These are phyloP conservation scores for Grosmannia serpens DNA, from an alignment of 2,329 filamentous ascomycete genomes.

Conservation along the genomic window DNA sequence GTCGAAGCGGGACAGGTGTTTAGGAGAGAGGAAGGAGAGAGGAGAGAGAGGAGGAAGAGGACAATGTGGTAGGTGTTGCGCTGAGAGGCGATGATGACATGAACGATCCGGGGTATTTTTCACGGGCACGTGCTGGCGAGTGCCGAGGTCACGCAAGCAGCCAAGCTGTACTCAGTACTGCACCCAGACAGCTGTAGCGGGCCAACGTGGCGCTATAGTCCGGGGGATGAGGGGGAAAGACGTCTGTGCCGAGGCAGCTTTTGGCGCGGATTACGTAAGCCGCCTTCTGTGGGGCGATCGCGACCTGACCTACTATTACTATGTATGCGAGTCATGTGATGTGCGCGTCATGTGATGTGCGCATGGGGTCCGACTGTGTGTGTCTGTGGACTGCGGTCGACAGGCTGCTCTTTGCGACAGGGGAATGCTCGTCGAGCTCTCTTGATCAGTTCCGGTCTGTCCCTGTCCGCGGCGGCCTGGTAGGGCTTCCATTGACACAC, in stretches of 20 bases:
- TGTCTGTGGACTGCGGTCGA: no score
- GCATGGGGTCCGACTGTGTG: no score
- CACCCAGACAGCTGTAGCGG: not conserved
- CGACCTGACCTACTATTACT: not conserved
- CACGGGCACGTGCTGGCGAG: conserved; percentile 13
- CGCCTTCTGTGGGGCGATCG: not conserved
- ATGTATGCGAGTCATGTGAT: no score
- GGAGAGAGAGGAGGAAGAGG: not conserved
- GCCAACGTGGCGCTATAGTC: not conserved
- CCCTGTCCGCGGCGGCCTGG: no score
- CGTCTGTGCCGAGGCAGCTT: not conserved
- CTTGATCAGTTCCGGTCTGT: no score
- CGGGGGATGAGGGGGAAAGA: not conserved
- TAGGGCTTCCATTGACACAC: no score
- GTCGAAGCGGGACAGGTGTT: not conserved
- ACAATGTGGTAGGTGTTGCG: no score
- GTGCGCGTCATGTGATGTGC: no score
- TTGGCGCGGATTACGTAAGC: not conserved
- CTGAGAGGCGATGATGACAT: not conserved
- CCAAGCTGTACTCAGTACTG: no score
- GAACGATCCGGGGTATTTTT: not conserved
- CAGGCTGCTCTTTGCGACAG: no score
- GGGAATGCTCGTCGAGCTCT: no score
- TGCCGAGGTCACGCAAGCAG: conserved; percentile 13
- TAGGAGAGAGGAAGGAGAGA: not conserved